Conservation (phyloP, 148 eudicot species). For the Talinum fruticosum region DNA sequence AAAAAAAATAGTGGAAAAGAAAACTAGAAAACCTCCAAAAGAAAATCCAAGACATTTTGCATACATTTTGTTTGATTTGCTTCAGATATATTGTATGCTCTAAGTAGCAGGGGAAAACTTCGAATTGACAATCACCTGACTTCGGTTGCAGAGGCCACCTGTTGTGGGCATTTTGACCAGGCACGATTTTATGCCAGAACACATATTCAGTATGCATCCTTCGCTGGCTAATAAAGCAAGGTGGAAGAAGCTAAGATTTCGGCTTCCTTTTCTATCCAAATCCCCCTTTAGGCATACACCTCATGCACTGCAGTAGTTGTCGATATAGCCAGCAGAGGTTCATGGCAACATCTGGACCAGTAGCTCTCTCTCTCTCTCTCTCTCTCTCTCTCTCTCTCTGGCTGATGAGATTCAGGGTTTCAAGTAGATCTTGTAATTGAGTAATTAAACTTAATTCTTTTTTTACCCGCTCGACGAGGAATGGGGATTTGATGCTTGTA, state of each 20-base stretch:
- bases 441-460: not conserved
- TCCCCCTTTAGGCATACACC: conserved; percentile 20
- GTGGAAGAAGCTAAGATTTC: conserved; percentile 63
- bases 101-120: no score
- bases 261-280: conserved; percentile 38
- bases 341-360: not conserved
- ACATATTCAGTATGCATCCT: conserved; percentile 69
- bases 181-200: conserved; percentile 94
- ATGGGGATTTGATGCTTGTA: not conserved
- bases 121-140: conserved; percentile 1
- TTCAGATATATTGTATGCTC: no score
- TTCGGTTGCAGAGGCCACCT: conserved; percentile 63
- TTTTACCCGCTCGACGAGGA: not conserved
- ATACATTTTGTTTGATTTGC: no score
- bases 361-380: not conserved
- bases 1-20: no score
- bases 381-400: not conserved
- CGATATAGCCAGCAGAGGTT: not conserved
- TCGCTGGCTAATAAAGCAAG: conserved; percentile 30
- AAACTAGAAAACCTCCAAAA: no score
- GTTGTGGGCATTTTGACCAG: conserved; percentile 92
- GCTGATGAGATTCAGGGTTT: not conserved
- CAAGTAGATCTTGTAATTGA: not conserved
- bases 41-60: no score
- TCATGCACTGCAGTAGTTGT: not conserved